Evolutionary conservation across 176 grass and related monocot genomes (phyloP).

Genomic region (Aegilops sharonensis): DNA sequence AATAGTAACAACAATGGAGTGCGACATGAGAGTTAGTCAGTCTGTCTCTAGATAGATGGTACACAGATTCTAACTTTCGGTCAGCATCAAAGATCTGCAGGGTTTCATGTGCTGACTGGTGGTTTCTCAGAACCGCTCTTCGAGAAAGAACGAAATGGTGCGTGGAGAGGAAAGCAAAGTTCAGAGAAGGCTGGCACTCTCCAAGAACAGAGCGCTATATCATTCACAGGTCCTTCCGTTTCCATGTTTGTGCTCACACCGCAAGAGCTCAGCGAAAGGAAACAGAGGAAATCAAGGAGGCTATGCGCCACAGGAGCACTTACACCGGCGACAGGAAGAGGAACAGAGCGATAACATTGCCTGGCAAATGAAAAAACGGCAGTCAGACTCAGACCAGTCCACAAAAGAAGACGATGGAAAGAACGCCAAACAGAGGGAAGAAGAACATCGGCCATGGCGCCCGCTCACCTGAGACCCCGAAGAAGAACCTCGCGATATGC

Average conservation of each 20-base stretch:
- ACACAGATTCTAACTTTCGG: background rate
- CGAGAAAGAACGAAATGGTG: background rate
- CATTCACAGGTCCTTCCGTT: background rate
- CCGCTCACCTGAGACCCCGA: constrained; percentile 60
- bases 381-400: background rate
- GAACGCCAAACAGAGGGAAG: background rate
- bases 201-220: too few species aligned
- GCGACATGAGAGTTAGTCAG: background rate
- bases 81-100: background rate
- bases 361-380: constrained; percentile 11
- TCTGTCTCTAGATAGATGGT: background rate
- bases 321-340: constrained; percentile 81
- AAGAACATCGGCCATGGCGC: constrained; percentile 8
- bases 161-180: too few species aligned
- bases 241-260: background rate
- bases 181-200: too few species aligned
- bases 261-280: background rate
- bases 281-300: background rate
- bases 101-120: too few species aligned
- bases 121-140: background rate
- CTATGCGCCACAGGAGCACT: background rate
- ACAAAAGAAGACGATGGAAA: background rate
- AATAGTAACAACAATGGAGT: background rate
- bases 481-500: constrained; percentile 68
- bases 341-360: constrained; percentile 82